These are phyloP conservation scores for Chytriomyces hyalinus DNA, from an alignment of 192 early-diverging fungal species.

Conservation along the genomic window DNA sequence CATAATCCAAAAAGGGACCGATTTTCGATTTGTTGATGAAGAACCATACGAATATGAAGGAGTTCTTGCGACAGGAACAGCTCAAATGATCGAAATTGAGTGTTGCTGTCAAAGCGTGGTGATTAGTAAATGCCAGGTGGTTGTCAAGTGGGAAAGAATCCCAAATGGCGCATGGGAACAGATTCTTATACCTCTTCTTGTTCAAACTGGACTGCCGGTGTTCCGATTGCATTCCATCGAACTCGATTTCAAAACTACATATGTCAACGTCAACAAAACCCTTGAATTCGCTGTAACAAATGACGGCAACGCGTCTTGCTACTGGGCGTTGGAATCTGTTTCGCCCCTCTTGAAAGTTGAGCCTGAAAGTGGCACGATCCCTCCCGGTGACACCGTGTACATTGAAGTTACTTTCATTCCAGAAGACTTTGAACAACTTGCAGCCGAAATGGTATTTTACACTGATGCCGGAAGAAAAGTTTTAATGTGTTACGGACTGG, in stretches of 20 bases:
- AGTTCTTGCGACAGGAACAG: slow-evolving; percentile 49
- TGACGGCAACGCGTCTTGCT: slow-evolving; percentile 66
- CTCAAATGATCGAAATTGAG: slow-evolving; percentile 48
- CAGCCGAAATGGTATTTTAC: slow-evolving; percentile 51
- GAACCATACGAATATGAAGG: slow-evolving; percentile 65
- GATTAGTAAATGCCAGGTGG: slow-evolving; percentile 35
- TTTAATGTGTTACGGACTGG: slow-evolving; percentile 62
- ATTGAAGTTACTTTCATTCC: slow-evolving; percentile 56
- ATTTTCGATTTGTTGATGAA: slow-evolving; percentile 49
- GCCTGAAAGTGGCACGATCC: slow-evolving; percentile 47
- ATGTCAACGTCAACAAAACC: slow-evolving; percentile 63
- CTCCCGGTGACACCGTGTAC: slow-evolving; percentile 48
- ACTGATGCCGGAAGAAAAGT: slow-evolving; percentile 62
- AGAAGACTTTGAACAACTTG: slow-evolving; percentile 51
- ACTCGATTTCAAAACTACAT: slow-evolving; percentile 67
- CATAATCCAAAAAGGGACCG: slow-evolving; percentile 51
- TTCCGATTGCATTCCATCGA: slow-evolving; percentile 60
- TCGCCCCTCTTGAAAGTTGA: slow-evolving; percentile 37
- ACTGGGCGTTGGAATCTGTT: slow-evolving; percentile 50
- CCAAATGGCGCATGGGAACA: slow-evolving; percentile 55
- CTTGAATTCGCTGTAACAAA: slow-evolving; percentile 54
- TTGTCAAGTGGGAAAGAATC: slow-evolving; percentile 55
- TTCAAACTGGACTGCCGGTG: slow-evolving; percentile 60
- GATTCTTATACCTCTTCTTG: slow-evolving; percentile 47
- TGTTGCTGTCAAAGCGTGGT: slow-evolving; percentile 52